phyloP scores from a whole-genome alignment of 371 early-diverging fungal species.

The Mucor irregularis region DNA sequence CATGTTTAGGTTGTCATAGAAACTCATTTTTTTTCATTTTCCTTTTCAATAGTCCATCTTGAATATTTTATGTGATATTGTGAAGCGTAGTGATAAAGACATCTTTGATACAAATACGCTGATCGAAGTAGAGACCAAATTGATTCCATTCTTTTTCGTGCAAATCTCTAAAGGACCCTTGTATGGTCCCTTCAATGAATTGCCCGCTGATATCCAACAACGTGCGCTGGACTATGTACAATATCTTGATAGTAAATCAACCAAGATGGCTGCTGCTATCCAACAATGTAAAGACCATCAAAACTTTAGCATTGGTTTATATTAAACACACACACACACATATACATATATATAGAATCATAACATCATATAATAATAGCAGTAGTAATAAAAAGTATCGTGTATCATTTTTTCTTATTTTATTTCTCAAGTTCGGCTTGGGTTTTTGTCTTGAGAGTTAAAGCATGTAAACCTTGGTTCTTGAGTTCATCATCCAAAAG shows the following conservation, averaged over 20 bases:
- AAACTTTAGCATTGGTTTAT: constrained; percentile 8
- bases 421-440: constrained; percentile 43
- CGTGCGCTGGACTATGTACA: constrained; percentile 54
- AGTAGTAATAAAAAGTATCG: no score
- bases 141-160: constrained; percentile 52
- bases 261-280: constrained; percentile 31
- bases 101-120: constrained; percentile 36
- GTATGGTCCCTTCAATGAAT: constrained; percentile 47
- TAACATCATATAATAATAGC: no score
- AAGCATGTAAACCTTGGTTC: constrained; percentile 60
- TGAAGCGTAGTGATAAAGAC: constrained; percentile 28
- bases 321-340: no score
- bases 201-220: constrained; percentile 48
- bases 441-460: constrained; percentile 66
- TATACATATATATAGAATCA: no score
- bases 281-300: constrained; percentile 17
- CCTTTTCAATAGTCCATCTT: constrained; percentile 17
- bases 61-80: constrained; percentile 38
- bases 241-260: constrained; percentile 33
- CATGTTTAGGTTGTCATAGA: background rate
- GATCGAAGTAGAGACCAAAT: constrained; percentile 36
- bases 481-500: constrained; percentile 58
- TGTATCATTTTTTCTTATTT: constrained; percentile 10
- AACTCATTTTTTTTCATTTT: background rate
- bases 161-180: constrained; percentile 40